Evolutionary conservation across 2,329 filamentous ascomycete species (phyloP).

Genomic region (Penicillium sp.): DNA sequence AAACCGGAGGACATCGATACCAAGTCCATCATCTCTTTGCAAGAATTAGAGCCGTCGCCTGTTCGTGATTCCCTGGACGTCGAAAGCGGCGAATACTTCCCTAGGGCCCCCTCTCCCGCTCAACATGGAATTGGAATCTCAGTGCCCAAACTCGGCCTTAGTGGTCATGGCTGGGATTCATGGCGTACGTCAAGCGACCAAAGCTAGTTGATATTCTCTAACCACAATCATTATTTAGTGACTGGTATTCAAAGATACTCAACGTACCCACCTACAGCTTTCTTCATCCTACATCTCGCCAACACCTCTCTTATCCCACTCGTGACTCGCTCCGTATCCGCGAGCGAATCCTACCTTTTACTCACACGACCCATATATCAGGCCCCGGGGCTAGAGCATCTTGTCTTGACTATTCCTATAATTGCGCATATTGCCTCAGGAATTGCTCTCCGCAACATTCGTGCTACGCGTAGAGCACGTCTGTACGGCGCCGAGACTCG

Average conservation of each 20-base stretch:
- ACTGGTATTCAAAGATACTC: conserved; percentile 81
- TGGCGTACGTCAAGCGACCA: conserved; percentile 60
- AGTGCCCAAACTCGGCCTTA: conserved; percentile 51
- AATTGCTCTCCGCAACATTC: conserved; percentile 70
- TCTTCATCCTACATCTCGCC: conserved; percentile 71
- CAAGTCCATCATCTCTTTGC: conserved; percentile 61
- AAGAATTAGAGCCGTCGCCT: conserved; percentile 78
- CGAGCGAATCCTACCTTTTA: conserved; percentile 80
- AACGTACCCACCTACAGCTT: conserved; percentile 77
- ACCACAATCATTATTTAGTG: conserved; percentile 47
- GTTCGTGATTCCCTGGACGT: conserved; percentile 58
- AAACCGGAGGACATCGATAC: conserved; percentile 31
- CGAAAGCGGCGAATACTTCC: conserved; percentile 51
- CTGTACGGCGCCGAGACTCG: conserved; percentile 71
- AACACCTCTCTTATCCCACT: conserved; percentile 82
- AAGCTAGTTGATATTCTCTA: background rate
- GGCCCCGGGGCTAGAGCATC: conserved; percentile 72
- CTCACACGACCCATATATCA: conserved; percentile 92
- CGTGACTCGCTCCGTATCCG: conserved; percentile 66
- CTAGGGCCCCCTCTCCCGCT: conserved; percentile 16
- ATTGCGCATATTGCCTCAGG: conserved; percentile 74
- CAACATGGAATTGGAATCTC: conserved; percentile 17
- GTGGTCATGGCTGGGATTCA: conserved; percentile 69
- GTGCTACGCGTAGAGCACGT: conserved; percentile 66
- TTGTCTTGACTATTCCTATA: conserved; percentile 74